Conservation (phyloP, 2,329 filamentous ascomycete genomes). For the Thelonectria olida region DNA sequence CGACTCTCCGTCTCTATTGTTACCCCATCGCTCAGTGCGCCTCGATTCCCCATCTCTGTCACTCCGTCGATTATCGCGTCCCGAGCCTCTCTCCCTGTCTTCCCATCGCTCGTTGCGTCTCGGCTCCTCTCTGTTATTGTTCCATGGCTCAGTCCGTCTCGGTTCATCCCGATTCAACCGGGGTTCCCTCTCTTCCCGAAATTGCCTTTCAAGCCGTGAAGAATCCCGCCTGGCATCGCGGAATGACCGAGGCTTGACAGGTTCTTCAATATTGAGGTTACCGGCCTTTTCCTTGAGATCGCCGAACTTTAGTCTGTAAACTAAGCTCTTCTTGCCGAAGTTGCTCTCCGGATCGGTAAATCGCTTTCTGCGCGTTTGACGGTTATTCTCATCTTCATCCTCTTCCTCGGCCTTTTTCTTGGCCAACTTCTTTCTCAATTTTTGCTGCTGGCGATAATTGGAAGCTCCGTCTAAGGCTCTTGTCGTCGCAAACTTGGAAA, state of each 20-base stretch:
- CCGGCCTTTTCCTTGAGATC: constrained; percentile 41
- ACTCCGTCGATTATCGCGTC: background rate
- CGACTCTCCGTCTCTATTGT: background rate
- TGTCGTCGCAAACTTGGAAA: constrained; percentile 34
- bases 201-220: background rate
- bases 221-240: constrained; percentile 16
- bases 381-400: constrained; percentile 43
- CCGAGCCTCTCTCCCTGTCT: background rate
- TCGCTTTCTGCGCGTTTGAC: constrained; percentile 58
- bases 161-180: background rate
- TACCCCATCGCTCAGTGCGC: background rate
- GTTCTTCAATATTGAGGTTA: constrained; percentile 37
- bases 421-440: constrained; percentile 63
- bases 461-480: constrained; percentile 43
- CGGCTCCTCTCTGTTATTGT: background rate
- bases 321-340: constrained; percentile 65
- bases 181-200: background rate
- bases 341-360: constrained; percentile 59
- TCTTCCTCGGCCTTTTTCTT: constrained; percentile 52
- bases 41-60: background rate
- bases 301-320: constrained; percentile 63
- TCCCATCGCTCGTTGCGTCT: constrained; percentile 2
- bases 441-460: constrained; percentile 47
- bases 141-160: background rate
- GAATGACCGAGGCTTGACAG: constrained; percentile 38